Base-by-base conservation (phyloP, 495 filamentous ascomycete genomes). In the Hypoxylon trugodes region DNA sequence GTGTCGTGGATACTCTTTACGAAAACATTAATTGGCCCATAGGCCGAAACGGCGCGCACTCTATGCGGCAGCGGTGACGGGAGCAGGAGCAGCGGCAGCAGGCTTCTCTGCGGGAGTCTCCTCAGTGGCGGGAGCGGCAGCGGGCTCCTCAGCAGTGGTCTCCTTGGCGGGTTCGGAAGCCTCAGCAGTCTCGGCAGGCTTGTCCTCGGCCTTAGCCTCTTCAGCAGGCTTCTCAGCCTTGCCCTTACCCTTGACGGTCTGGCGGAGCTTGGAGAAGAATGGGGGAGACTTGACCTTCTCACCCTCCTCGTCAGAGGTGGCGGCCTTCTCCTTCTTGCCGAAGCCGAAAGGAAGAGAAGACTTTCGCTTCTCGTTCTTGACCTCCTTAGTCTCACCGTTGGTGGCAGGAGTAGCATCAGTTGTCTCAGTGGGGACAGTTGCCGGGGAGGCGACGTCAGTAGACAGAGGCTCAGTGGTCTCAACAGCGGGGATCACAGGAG, bases 401-500 rank as follows among this genome's bases (percentile, higher is more conserved):
- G 78, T 75, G 55, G 77, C 73, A 30, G 75, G 70, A 10, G 78
- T 54, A 15, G 56, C 71, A 65, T 82, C 81, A 18, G 74, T 65
- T 1, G 73, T 73, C 72, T 80, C 79, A 25, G 76, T 66, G 25
- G 78, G 48, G 51, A 68, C 76, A 26, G 77, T 71, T 32, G 78
- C 75, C 43, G 82, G 80, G 9, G 77, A 76, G 21, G 72, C 65
- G 25, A 82, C 81, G 37, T 79, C 74, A 33, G 78, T 58, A 0
- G 77, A 79, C n/a, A 84, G 73, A 36, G 82, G 82, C 73, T 81
- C 80, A 36, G 73, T 79, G 47, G 81, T 79, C 76, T 84, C 82
- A n/a, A 84, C 81, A 43, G 81, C 78, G 1, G 83, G 83, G 68
- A 85, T 84, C 61, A 84, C 82, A 6, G 83, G 83, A 21, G 83